Conservation (phyloP, 495 filamentous ascomycete species). For the Neurospora cerealis region DNA sequence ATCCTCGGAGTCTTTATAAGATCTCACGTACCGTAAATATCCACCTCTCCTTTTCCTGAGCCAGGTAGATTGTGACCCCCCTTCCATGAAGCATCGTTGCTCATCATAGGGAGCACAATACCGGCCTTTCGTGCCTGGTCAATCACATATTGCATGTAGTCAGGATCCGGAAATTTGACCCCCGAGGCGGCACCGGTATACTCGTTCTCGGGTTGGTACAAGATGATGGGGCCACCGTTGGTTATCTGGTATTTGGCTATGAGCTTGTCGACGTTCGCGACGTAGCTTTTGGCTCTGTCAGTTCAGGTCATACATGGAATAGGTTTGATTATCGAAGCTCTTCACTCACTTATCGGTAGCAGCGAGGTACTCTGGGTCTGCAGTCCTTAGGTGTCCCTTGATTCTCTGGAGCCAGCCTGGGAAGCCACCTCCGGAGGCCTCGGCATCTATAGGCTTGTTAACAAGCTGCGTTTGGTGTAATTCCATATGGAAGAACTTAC, state of each 20-base stretch:
- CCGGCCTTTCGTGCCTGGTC: constrained; percentile 58
- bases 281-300: constrained; percentile 26
- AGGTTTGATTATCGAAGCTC: constrained; percentile 2
- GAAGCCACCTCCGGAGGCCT: constrained; percentile 33
- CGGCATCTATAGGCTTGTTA: constrained; percentile 46
- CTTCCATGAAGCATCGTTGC: constrained; percentile 51
- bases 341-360: constrained; percentile 46
- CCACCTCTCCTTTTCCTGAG: constrained; percentile 50
- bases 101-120: constrained; percentile 65
- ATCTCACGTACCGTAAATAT: constrained; percentile 47
- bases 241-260: constrained; percentile 70
- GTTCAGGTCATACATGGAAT: not conserved
- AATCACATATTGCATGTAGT: constrained; percentile 62
- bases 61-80: constrained; percentile 57
- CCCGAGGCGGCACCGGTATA: constrained; percentile 28
- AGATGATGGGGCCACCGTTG: constrained; percentile 66
- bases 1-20: not conserved
- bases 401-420: constrained; percentile 47
- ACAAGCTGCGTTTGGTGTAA: not conserved
- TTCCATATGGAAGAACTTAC: constrained; percentile 1
- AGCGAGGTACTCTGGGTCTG: constrained; percentile 48
- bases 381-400: constrained; percentile 49
- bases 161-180: constrained; percentile 39
- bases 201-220: constrained; percentile 74
- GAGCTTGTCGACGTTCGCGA: constrained; percentile 43